Base-by-base conservation (phyloP, 331 rosid genomes). In the Spiraea crenata region DNA sequence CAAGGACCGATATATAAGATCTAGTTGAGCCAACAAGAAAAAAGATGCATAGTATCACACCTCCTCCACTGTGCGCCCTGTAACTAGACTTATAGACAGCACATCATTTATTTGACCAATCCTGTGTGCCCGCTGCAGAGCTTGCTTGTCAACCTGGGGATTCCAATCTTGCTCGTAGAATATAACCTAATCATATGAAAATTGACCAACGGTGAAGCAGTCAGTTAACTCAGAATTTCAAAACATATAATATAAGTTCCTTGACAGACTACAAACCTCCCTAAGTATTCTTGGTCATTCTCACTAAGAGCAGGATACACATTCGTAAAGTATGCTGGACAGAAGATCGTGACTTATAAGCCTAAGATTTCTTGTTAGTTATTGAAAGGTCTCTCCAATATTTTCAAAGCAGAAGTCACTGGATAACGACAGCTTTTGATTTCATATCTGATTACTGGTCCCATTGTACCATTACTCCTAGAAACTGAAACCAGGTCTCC, bases 91-190 rank as follows among this genome's bases (percentile, higher is more conserved):
- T 71, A 93, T 83, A 9, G 92, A 79, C 79, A 93, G 73, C 40
- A 93, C 95, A 61, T 85, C 86, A 77, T 87, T 93, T 84, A 83
- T 64, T 84, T 93, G 99, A 65, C 97, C 99, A 70, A 93, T 93
- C 74, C 96, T 83, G 83, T 93, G 99, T 25, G 96, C 91, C 80
- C 99, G 80, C 86, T 93, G 97, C 81, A 91, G 74, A 65, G 96
- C 99, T 77, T 93, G 99, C 87, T 74, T 89, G 82, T 93, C 97
- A 80, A 89, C 99, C 83, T 91, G 99, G 44, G 99, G 99, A 75
- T 91, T 93, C 99, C 99, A 93, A 79, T 93, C 99, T 89, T 89
- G 99, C 83, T 93, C 99, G 3, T 91, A 91, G 80, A 93, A 93
- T 84, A 93, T 85, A 72, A 93, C 97, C 99, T 93, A 69, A 25